These are phyloP conservation scores for Aspergillus sp. DNA, from an alignment of 2,329 filamentous ascomycete species.

Conservation along the genomic window DNA sequence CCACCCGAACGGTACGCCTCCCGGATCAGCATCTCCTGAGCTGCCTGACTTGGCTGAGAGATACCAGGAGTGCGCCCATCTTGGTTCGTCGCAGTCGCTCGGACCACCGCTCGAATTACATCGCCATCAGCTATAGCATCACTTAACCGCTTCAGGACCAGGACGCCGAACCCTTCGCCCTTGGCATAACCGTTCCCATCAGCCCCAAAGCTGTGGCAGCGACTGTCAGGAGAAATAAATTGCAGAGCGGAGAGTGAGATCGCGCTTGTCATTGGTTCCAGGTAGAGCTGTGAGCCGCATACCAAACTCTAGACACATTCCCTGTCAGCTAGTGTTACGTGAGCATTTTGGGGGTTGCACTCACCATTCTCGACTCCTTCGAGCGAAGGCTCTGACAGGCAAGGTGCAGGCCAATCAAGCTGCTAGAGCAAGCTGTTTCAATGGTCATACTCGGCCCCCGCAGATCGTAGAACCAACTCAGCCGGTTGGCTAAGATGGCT, in stretches of 20 bases:
- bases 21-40: slow-evolving; percentile 38
- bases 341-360: no score
- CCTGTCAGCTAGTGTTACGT: no score
- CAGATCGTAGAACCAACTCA: slow-evolving; percentile 17
- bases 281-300: no score
- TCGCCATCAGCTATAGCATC: neutral
- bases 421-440: slow-evolving; percentile 46
- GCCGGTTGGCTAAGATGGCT: neutral
- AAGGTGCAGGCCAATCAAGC: slow-evolving; percentile 39
- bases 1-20: slow-evolving; percentile 14
- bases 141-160: neutral
- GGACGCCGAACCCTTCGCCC: neutral
- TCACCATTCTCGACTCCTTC: no score
- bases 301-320: no score
- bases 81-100: neutral
- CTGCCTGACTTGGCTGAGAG: slow-evolving; percentile 15
- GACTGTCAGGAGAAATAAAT: neutral
- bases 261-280: slow-evolving; percentile 9
- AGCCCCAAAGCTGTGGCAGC: neutral
- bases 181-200: neutral
- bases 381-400: slow-evolving; percentile 33
- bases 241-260: neutral
- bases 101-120: neutral
- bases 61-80: neutral
- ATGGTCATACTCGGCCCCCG: slow-evolving; percentile 36